A percentile compares a stretch with the other conserved stretches of the same genome.
phyloP scores from a whole-genome alignment of 768 basidiomycete species.

The Mycena pura region DNA sequence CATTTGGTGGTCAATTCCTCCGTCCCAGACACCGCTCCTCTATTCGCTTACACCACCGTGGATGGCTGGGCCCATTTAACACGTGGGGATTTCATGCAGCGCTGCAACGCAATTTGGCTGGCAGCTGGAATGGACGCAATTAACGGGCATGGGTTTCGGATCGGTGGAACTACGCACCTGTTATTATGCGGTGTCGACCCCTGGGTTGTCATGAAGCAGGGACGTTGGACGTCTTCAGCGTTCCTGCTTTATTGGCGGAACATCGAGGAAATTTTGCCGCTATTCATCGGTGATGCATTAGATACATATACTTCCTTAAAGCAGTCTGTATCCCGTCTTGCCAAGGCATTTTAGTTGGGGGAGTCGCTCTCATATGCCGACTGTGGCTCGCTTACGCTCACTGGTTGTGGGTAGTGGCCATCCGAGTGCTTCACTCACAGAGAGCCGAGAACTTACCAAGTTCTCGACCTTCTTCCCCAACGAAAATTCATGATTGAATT shows the following conservation, averaged over 20 bases:
- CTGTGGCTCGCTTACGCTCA: background rate
- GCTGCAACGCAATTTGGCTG: background rate
- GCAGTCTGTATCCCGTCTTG: background rate
- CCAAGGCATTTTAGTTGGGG: background rate
- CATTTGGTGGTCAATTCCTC: background rate
- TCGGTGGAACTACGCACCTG: background rate
- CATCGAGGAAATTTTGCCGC: background rate
- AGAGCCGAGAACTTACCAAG: background rate
- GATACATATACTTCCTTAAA: background rate
- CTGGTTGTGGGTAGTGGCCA: background rate
- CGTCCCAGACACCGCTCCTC: background rate
- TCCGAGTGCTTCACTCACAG: no score
- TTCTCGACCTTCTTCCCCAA: background rate
- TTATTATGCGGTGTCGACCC: background rate
- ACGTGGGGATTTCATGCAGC: background rate
- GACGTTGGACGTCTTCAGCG: background rate
- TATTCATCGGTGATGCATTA: background rate
- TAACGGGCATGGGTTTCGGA: background rate
- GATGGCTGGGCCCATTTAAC: background rate
- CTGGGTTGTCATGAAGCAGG: background rate
- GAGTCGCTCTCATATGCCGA: background rate
- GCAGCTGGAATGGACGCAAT: background rate
- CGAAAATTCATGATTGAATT: no score
- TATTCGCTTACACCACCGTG: background rate
- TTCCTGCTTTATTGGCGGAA: background rate